Base-by-base conservation (phyloP, 345 rosid genomes). In the Diplotaxis tenuifolia region DNA sequence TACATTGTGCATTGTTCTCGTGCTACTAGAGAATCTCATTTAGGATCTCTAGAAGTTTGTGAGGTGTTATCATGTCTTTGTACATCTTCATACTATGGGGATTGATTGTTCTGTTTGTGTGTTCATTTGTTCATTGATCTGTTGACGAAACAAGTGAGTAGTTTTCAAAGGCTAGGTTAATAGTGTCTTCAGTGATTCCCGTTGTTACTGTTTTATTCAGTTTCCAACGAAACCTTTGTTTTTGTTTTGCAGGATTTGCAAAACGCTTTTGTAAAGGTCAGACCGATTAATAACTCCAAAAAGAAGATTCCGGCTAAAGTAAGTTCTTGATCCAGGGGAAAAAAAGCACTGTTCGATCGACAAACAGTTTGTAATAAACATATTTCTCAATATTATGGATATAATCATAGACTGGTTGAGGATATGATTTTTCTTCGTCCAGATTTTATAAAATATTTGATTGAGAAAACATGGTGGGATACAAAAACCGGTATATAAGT, bases 261-360 rank as follows among this genome's bases (percentile, higher is more conserved):
- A 74, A 70, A 59, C 25, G 79, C 79, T 74, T 74, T 78, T 38
- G 56, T 78, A 12, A 78, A 78, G 72, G 64, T 78, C 68, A 62
- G 82, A 9, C 82, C 62, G 19, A 78, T 56, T 21, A 78, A 78
- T 71, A 78, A 78, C 56, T 78, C 78, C 34, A 78, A 78, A 64
- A 54, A 22, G 59, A 69, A 21, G 75, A 75, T 62, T 53, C 75
- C 65, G 9, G 71, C 19, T 62, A 55, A 75, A 64, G 62, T 59
- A 45, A 67, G 16, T 32, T 47, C 72, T 16, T 67, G 61, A 74
- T 49, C 77, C 15, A 18, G 6, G 28, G 19, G 28, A 42, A 20
- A 56, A 50, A 65, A 32, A 18, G 42, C n/a, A 25, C 9, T 25
- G 65, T 70, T 9, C 55, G 21, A 36, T 53, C 19, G 49, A 20